Conservation (phyloP, 345 rosid genomes). For the Salix caprea region DNA sequence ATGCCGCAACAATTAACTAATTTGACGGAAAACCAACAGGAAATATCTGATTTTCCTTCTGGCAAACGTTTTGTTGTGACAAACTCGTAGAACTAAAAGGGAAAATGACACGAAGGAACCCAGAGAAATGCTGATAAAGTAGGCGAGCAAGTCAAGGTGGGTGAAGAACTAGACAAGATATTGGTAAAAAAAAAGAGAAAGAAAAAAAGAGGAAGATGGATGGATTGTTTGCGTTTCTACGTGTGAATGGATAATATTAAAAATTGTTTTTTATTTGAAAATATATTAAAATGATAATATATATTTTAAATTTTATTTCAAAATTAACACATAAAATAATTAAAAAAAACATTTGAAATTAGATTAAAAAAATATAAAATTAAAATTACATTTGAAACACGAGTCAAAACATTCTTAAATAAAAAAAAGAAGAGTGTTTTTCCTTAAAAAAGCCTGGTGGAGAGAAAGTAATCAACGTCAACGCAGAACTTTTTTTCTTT, state of each 20-base stretch:
- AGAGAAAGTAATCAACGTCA: background rate
- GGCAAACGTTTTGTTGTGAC: constrained; percentile 25
- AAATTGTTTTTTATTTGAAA: no score
- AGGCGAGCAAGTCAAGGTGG: background rate
- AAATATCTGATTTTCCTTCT: background rate
- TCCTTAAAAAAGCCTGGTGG: background rate
- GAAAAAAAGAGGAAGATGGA: constrained; percentile 13
- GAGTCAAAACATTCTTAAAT: no score
- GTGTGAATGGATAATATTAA: background rate
- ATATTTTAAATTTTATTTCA: no score
- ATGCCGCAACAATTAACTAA: constrained; percentile 17
- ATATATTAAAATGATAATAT: no score
- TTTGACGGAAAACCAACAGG: constrained; percentile 12
- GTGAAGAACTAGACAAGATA: background rate
- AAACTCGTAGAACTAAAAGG: constrained; percentile 18
- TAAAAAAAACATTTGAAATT: no score
- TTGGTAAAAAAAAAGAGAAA: background rate
- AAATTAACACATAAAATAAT: no score
- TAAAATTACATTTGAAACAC: no score
- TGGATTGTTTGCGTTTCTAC: constrained; percentile 4
- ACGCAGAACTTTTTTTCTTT: background rate
- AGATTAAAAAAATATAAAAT: no score
- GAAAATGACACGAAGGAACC: background rate
- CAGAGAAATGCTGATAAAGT: background rate
- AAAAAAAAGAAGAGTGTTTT: no score